Percentiles rank a stretch among this genome's conserved stretches.
Conservation (phyloP, 768 basidiomycete genomes). For the Tricholoma sp. region DNA sequence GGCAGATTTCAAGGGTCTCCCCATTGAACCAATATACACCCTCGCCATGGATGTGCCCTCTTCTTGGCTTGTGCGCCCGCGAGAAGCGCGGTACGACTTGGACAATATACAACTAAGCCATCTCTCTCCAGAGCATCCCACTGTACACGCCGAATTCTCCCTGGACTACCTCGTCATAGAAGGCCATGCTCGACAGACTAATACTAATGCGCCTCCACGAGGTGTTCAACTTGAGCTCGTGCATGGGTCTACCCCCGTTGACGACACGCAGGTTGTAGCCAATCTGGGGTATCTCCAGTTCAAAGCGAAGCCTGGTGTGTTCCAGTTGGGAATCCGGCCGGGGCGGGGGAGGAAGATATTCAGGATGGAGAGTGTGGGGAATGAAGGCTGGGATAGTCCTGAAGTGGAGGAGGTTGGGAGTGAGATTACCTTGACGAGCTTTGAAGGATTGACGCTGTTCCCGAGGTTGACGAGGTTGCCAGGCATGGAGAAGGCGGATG, state of each 20-base stretch:
- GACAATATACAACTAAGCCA: constrained; percentile 89
- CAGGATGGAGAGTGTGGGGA: constrained; percentile 79
- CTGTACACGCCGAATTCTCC: constrained; percentile 75
- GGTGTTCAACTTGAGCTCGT: constrained; percentile 88
- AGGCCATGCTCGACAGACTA: constrained; percentile 83
- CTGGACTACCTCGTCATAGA: constrained; percentile 92
- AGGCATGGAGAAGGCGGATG: constrained; percentile 82
- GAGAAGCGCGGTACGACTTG: constrained; percentile 84
- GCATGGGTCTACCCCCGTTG: constrained; percentile 42
- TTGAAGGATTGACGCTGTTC: constrained; percentile 87
- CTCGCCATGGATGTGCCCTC: constrained; percentile 88
- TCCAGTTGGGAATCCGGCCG: constrained; percentile 73
- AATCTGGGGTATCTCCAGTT: constrained; percentile 97
- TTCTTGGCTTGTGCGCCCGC: constrained; percentile 92
- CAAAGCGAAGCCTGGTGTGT: constrained; percentile 88
- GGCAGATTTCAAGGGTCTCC: constrained; percentile 67
- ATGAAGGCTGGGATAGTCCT: constrained; percentile 84
- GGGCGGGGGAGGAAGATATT: constrained; percentile 82
- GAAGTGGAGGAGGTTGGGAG: constrained; percentile 62
- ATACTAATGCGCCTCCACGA: constrained; percentile 66
- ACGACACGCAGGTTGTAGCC: constrained; percentile 89
- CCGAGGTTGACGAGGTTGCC: constrained; percentile 65
- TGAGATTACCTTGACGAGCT: constrained; percentile 78
- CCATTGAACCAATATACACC: constrained; percentile 86
- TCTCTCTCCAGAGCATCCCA: constrained; percentile 54